Base-by-base conservation (phyloP, 768 basidiomycete species). In the Suillus occidentalis region DNA sequence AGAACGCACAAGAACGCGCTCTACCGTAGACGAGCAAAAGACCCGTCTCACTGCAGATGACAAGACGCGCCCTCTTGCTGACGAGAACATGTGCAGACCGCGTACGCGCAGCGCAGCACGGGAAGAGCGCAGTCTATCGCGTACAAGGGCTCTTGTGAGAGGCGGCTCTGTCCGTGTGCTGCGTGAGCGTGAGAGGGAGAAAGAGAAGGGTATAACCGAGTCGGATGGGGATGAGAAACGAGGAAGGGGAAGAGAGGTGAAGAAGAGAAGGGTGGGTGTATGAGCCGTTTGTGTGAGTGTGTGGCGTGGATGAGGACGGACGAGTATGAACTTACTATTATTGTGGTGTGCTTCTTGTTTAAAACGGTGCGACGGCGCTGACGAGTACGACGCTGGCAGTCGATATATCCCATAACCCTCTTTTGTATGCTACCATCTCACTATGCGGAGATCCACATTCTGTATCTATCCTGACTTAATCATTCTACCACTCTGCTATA, bases 201-300 rank as follows among this genome's bases (percentile, higher is more conserved):
- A 25, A 67, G 60, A 57, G 67, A 67, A 40, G 8, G 66, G 60
- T 6, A 57, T 57, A 28, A 52, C 49, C 6, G 66, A 68, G 2
- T 64, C 63, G 1, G n/a, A 65, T 13, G 60, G 67, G 1, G 69
- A 69, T 4, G 60, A 37, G 8, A 69, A 12, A 61, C 47, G 25
- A 22, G 45, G 25, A 1, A 62, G 72, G 14, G 74, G 73, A 14
- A 68, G 74, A 12, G 69, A 62, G 5, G 67, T 72, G 57, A 76
- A 76, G 75, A 77, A 61, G 68, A 76, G 75, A 55, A 72, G 74
- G 3, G 62, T 76, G 4, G 67, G 16, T 28, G 65, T 53, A n/a
- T 68, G 65, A 68, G 18, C 31, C 14, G 22, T 16, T 8, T 50
- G 49, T 45, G 20, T 20, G 12, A 13, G 12, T 18, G 18, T 25